Base-by-base conservation (phyloP, 148 eudicot genomes). In the Amaranthus cruentus region DNA sequence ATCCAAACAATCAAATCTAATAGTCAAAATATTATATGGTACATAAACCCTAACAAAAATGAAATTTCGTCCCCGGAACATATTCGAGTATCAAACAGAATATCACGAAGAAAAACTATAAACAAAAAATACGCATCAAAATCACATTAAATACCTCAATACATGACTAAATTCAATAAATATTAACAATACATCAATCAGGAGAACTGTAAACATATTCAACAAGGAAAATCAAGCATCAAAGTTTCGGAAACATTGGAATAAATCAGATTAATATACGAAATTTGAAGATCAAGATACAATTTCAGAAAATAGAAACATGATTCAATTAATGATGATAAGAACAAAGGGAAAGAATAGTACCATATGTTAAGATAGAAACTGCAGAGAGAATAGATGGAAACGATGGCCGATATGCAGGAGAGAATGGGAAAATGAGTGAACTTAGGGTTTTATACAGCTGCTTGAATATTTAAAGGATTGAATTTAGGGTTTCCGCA, bases 351-450 rank as follows among this genome's bases (percentile, higher is more conserved):
- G 52, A 50, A 38, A 50, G 68, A 49, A 50, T 15, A 55, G 74
- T 79, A 79, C 82, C 82, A 79, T 79, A 57, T 49, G 0, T 44
- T 62, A 42, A 58, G 47, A 6, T 49, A 50, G 13, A 28, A 59
- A 12, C 51, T 52, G n/a, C 10, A 13, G 67, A 61, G 47, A 53
- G 60, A 72, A 48, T 47, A 47, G 56, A 43, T 43, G 59, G 43
- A 62, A 28, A n/a, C 21, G 57, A 21, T 38, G 21, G 72, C 65
- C 77, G 66, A 65, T 62, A 64, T 54, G 70, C 2, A 28, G 38
- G 1, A 28, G 38, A 28, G 38, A 28, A 28, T 28, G 38, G 38
- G 1, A 28, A 48, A 14, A 5, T 11, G 9, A 43, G 38, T 28
- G 2, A 28, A 28, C 38, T 28, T 28, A 28, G 38, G 38, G 38